These are phyloP conservation scores for Herpetospermum pedunculosum DNA, from an alignment of 306 rosid genomes.

Conservation along the genomic window DNA sequence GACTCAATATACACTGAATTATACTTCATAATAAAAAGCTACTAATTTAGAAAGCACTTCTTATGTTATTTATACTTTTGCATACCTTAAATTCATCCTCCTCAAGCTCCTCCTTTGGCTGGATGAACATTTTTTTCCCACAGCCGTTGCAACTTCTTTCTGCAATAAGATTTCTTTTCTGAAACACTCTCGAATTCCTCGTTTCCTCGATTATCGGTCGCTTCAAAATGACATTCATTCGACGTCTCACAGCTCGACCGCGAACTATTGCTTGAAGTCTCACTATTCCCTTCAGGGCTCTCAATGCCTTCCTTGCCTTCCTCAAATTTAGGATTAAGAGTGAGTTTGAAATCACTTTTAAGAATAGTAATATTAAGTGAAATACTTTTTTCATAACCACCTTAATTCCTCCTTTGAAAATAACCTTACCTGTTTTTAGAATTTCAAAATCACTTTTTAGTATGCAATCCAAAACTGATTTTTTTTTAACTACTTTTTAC, in stretches of 20 bases:
- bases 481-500: background rate
- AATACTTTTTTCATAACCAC: background rate
- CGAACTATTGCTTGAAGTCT: slow-evolving; percentile 78
- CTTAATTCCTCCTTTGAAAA: no score
- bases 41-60: background rate
- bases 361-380: background rate
- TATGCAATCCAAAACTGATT: no score
- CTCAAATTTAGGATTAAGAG: slow-evolving; percentile 12
- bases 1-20: background rate
- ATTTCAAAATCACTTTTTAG: no score
- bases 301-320: slow-evolving; percentile 81
- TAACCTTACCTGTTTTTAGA: no score
- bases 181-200: slow-evolving; percentile 14
- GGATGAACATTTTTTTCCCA: slow-evolving; percentile 16
- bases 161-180: slow-evolving; percentile 15
- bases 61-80: background rate
- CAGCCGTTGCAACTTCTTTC: slow-evolving; percentile 12
- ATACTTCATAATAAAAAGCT: background rate
- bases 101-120: slow-evolving; percentile 30
- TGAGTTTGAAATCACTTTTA: background rate
- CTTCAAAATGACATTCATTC: slow-evolving; percentile 18
- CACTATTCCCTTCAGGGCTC: slow-evolving; percentile 72
- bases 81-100: slow-evolving; percentile 34
- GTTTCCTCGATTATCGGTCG: slow-evolving; percentile 16
- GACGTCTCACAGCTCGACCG: slow-evolving; percentile 65